Percentiles rank a stretch among this genome's conserved stretches.
Evolutionary conservation across 2,329 filamentous ascomycete genomes (phyloP).

Genomic region (Lecanosticta acicola): DNA sequence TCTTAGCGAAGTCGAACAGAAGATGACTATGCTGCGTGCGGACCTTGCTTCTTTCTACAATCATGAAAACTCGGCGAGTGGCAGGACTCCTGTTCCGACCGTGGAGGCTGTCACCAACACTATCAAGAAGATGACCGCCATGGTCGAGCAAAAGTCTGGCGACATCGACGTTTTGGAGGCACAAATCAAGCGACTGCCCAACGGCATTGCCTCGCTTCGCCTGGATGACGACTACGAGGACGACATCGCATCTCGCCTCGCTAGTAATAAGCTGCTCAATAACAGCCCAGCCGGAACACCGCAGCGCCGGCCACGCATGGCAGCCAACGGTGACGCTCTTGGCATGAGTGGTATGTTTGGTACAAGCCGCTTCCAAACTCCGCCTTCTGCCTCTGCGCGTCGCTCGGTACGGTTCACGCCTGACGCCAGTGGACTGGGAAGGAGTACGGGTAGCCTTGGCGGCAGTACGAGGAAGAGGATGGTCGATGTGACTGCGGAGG

Average conservation of each 20-base stretch:
- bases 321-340: constrained; percentile 30
- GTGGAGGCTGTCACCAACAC: constrained; percentile 89
- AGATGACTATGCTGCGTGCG: constrained; percentile 70
- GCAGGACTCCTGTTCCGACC: constrained; percentile 60
- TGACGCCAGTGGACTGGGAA: constrained; percentile 21
- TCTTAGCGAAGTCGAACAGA: constrained; percentile 73
- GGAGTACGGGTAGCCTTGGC: constrained; percentile 25
- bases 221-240: constrained; percentile 32
- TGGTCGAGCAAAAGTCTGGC: constrained; percentile 85
- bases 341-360: constrained; percentile 34
- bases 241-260: constrained; percentile 28
- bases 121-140: constrained; percentile 83
- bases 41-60: constrained; percentile 56
- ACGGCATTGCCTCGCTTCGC: constrained; percentile 27
- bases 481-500: constrained; percentile 37
- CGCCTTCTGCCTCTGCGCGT: constrained; percentile 25
- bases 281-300: constrained; percentile 36
- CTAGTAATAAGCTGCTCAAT: constrained; percentile 24
- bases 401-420: constrained; percentile 26
- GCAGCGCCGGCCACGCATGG: constrained; percentile 20
- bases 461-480: constrained; percentile 34
- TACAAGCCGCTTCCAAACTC: constrained; percentile 24
- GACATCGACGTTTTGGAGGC: constrained; percentile 87
- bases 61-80: constrained; percentile 10
- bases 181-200: constrained; percentile 66